phyloP scores from a whole-genome alignment of 2,329 filamentous ascomycete genomes.

The Penicillium sp. region DNA sequence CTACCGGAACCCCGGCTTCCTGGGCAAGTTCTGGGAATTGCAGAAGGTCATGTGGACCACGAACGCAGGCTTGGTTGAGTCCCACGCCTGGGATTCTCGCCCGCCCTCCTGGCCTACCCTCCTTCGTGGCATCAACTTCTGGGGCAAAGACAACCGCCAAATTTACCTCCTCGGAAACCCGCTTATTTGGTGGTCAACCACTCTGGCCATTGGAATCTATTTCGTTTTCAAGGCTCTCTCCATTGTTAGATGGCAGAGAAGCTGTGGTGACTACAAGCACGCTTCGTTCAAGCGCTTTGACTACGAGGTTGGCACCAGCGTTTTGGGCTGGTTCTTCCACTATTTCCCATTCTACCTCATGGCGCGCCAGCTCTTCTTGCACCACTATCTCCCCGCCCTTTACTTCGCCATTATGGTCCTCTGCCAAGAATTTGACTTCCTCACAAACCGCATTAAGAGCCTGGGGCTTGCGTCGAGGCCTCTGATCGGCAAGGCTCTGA shows the following conservation, averaged over 20 bases:
- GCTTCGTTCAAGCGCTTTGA: conserved; percentile 92
- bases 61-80: conserved; percentile 93
- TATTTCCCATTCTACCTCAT: conserved; percentile 99
- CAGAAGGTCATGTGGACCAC: conserved; percentile 99
- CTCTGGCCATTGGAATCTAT: conserved; percentile 73
- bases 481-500: conserved; percentile 70
- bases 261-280: conserved; percentile 80
- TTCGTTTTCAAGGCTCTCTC: conserved; percentile 82
- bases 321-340: conserved; percentile 94
- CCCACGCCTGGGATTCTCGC: conserved; percentile 96
- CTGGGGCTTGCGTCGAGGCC: conserved; percentile 69
- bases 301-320: conserved; percentile 87
- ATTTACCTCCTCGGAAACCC: conserved; percentile 97
- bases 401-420: conserved; percentile 91
- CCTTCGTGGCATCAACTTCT: conserved; percentile 96
- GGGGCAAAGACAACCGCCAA: conserved; percentile 90
- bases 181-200: conserved; percentile 90
- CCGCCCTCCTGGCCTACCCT: conserved; percentile 91
- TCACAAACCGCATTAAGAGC: conserved; percentile 68
- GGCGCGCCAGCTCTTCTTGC: conserved; percentile 95
- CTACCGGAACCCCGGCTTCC: conserved; percentile 90
- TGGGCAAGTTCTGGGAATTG: conserved; percentile 96
- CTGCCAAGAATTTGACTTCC: conserved; percentile 85
- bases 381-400: conserved; percentile 96
- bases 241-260: conserved; percentile 90